phyloP scores from a whole-genome alignment of 2,329 filamentous ascomycete species.

The Exophiala alcalophila region DNA sequence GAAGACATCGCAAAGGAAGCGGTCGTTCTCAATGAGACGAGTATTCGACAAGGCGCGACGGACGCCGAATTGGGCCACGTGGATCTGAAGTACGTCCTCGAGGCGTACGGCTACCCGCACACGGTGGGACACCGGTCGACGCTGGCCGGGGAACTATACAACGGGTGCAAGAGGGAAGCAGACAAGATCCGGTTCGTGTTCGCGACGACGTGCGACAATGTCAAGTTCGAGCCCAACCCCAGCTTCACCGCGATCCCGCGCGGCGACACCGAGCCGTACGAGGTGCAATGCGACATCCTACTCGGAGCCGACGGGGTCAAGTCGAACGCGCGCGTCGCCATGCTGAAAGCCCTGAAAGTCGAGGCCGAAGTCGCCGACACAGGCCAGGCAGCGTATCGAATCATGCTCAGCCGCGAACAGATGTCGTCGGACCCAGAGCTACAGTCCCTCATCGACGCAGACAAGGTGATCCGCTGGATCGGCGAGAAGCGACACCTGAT shows the following conservation, averaged over 20 bases:
- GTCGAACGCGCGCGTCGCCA: conserved; percentile 44
- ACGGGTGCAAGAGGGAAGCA: conserved; percentile 62
- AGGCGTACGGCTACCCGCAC: conserved; percentile 71
- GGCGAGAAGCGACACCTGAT: conserved; percentile 66
- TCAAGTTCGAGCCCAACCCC: conserved; percentile 60
- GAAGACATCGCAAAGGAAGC: conserved; percentile 66
- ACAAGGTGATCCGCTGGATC: conserved; percentile 62
- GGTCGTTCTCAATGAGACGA: conserved; percentile 67
- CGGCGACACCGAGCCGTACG: conserved; percentile 51
- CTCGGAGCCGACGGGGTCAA: conserved; percentile 57
- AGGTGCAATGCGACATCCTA: conserved; percentile 51
- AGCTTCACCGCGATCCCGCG: conserved; percentile 60
- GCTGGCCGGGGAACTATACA: conserved; percentile 66
- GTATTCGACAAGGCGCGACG: conserved; percentile 68
- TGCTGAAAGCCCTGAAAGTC: conserved; percentile 41
- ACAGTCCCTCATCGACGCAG: conserved; percentile 54
- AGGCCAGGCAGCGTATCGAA: conserved; percentile 54
- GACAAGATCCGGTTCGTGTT: conserved; percentile 67
- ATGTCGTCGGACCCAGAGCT: conserved; percentile 51
- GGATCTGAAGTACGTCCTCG: conserved; percentile 62
- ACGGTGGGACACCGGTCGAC: conserved; percentile 76
- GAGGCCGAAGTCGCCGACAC: conserved; percentile 47
- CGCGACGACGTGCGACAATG: conserved; percentile 52
- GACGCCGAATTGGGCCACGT: conserved; percentile 70
- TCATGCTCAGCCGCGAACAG: conserved; percentile 50